Base-by-base conservation (phyloP, 225 moss, liverwort and hornwort genomes). In the Pleurozium schreberi region DNA sequence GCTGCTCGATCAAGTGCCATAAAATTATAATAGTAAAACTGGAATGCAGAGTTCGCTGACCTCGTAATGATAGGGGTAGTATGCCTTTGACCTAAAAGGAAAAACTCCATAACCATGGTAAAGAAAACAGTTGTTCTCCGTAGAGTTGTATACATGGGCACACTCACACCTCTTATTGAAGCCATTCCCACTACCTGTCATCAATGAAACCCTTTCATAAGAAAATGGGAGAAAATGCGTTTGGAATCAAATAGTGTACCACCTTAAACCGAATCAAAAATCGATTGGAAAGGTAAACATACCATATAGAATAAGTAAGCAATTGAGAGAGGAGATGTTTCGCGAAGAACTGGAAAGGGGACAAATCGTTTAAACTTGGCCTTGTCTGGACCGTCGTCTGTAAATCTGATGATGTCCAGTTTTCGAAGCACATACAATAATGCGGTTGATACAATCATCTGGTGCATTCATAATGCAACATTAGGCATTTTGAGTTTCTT, bases 111-210 rank as follows among this genome's bases (percentile, higher is more conserved):
- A 59, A 95, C 88, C 99, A 99, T 96, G 57, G 99, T 99, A 78
- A 97, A 96, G 42, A 99, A 68, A 55, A 99, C 99, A 45, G 97
- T 99, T 79, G 99, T 99, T 93, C 97, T 93, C 86, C 99, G 93
- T n/a, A 99, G 95, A 64, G 97, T 96, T 62, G 99, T 99, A 82
- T 97, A 99, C 97, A 99, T 97, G 64, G 99, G 99, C 83, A 97
- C 96, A 94, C 95, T 99, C 63, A 99, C 97, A 93, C 99, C 99
- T 89, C 97, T 93, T 93, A 99, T 96, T 80, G 99, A 97, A 84
- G 99, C 97, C 99, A 99, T 99, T 88, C 99, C 97, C 86, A 95
- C 96, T 58, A 99, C 95, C 98, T 99, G 93, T 79, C 83, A 82
- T 88, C 67, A 74, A 86, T 49, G 81, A 84, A 88, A 36, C 45